A percentile compares a stretch with the other conserved stretches of the same genome.
phyloP scores from a whole-genome alignment of 305 asterid genomes.

The Striga hermonthica region DNA sequence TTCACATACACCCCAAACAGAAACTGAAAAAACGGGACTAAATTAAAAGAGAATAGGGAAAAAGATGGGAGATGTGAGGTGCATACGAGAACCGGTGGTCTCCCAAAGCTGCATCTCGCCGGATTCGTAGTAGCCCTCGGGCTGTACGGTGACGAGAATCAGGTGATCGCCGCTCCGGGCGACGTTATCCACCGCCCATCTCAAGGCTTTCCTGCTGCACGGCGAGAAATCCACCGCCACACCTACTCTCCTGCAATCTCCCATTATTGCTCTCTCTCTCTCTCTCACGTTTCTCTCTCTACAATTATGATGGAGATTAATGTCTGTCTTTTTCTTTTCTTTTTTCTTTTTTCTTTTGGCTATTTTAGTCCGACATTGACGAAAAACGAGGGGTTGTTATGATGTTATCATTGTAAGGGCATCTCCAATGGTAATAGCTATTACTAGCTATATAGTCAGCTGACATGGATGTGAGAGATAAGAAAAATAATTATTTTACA shows the following conservation, averaged over 20 bases:
- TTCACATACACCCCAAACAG: neutral
- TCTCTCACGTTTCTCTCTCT: conserved; percentile 28
- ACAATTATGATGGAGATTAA: neutral
- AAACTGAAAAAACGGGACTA: neutral
- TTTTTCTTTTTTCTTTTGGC: neutral
- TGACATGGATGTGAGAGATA: too few species aligned
- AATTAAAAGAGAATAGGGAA: neutral
- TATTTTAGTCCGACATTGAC: neutral
- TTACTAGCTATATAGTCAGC: too few species aligned
- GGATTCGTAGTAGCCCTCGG: conserved; percentile 57
- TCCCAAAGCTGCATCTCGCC: conserved; percentile 97
- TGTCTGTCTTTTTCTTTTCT: conserved; percentile 14
- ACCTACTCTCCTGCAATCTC: conserved; percentile 56
- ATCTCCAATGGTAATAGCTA: too few species aligned
- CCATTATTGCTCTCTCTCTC: conserved; percentile 42
- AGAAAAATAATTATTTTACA: too few species aligned
- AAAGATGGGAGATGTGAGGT: conserved; percentile 1
- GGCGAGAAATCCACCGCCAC: conserved; percentile 84
- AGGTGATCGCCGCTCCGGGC: conserved; percentile 67
- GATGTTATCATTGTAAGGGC: too few species aligned
- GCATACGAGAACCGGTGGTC: conserved; percentile 89
- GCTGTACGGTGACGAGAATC: conserved; percentile 56
- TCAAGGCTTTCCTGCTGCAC: conserved; percentile 72
- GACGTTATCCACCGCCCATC: conserved; percentile 72
- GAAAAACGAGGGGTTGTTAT: conserved; percentile 10